phyloP scores from a whole-genome alignment of 345 rosid species.

The Populus pruinosa region DNA sequence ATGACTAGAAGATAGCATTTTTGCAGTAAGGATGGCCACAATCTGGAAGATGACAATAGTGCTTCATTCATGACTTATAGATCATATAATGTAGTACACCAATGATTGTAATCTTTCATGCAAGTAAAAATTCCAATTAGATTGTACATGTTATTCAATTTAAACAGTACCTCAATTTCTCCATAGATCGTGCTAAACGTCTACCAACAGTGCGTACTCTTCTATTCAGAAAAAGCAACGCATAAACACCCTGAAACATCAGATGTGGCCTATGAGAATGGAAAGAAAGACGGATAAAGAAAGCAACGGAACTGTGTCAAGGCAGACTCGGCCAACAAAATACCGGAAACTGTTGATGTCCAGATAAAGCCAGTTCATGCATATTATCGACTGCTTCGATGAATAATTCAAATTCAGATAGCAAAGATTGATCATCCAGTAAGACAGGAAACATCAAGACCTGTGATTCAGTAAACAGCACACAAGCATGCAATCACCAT shows the following conservation, averaged over 20 bases:
- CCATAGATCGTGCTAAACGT: slow-evolving; percentile 83
- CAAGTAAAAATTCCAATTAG: not conserved
- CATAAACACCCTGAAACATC: slow-evolving; percentile 74
- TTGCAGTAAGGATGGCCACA: not conserved
- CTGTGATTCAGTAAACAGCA: slow-evolving; percentile 36
- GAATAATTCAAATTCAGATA: slow-evolving; percentile 74
- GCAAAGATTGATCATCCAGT: slow-evolving; percentile 71
- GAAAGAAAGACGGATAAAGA: slow-evolving; percentile 2
- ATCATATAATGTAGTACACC: too few species aligned
- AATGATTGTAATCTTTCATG: too few species aligned
- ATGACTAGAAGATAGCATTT: not conserved
- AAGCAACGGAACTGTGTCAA: not conserved
- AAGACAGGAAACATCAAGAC: slow-evolving; percentile 92
- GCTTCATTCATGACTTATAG: not conserved
- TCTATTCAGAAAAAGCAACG: slow-evolving; percentile 83
- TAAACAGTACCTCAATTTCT: slow-evolving; percentile 71
- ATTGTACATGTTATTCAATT: not conserved
- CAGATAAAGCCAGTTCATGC: slow-evolving; percentile 92
- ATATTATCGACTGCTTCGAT: slow-evolving; percentile 83
- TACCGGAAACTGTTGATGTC: slow-evolving; percentile 92
- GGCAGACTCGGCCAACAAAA: slow-evolving; percentile 14
- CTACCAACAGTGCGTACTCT: slow-evolving; percentile 80
- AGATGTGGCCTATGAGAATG: slow-evolving; percentile 18
- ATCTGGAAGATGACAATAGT: not conserved
- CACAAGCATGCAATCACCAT: too few species aligned